Evolutionary conservation across 2,329 filamentous ascomycete species (phyloP).

Genomic region (Bipolaris sorokiniana): DNA sequence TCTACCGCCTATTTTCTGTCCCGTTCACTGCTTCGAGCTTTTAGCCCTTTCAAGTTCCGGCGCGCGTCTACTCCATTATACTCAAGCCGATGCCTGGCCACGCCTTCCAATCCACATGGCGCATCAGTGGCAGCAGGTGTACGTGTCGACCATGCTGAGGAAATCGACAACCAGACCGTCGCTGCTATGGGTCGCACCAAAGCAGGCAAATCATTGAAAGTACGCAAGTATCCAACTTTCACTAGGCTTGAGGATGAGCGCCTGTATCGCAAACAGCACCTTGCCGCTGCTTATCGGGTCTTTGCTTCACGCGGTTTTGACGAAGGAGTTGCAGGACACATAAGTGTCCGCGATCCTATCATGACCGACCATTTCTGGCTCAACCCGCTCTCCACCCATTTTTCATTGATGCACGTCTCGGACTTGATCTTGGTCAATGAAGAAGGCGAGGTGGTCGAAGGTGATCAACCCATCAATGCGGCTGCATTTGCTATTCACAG

Average conservation of each 20-base stretch:
- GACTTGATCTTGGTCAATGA: constrained; percentile 55
- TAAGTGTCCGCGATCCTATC: constrained; percentile 50
- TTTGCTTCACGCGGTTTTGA: constrained; percentile 50
- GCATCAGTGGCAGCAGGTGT: constrained; percentile 24
- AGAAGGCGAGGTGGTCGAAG: constrained; percentile 50
- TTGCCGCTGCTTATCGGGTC: constrained; percentile 53
- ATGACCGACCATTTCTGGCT: constrained; percentile 49
- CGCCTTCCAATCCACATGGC: constrained; percentile 20
- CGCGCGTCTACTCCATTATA: background rate
- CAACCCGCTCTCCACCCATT: constrained; percentile 55
- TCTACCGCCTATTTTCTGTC: constrained; percentile 10
- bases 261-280: constrained; percentile 54
- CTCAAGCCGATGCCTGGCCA: constrained; percentile 17
- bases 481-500: constrained; percentile 57
- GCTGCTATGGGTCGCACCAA: constrained; percentile 56
- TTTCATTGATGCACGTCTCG: constrained; percentile 51
- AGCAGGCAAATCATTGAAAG: constrained; percentile 54
- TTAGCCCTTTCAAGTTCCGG: background rate
- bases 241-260: constrained; percentile 50
- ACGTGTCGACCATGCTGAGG: constrained; percentile 45
- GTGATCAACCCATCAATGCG: constrained; percentile 53
- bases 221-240: constrained; percentile 54
- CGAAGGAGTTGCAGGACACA: constrained; percentile 55
- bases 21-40: background rate
- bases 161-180: constrained; percentile 51